These are phyloP conservation scores for Meyerozyma guilliermondii DNA, from an alignment of 1,139 yeast species.

Conservation along the genomic window DNA sequence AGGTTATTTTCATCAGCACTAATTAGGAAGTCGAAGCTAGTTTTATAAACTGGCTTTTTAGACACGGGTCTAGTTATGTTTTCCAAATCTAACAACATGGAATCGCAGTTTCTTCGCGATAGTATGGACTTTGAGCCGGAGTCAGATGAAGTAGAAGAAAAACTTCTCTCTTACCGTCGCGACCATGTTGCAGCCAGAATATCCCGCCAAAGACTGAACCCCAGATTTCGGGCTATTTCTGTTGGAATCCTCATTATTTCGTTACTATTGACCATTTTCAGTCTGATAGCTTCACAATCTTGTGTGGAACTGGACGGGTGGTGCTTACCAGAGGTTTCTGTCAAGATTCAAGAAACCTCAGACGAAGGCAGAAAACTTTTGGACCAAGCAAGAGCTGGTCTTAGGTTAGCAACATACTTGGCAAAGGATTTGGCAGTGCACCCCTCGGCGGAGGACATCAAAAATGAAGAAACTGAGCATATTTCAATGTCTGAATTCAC, in stretches of 20 bases:
- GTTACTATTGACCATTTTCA: conserved; percentile 5
- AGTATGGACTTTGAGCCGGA: background rate
- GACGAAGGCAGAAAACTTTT: conserved; percentile 30
- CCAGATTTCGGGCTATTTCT: background rate
- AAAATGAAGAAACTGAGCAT: conserved; percentile 12
- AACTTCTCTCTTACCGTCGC: conserved; percentile 1
- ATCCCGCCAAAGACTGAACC: conserved; percentile 2
- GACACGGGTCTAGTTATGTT: background rate
- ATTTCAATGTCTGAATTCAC: background rate
- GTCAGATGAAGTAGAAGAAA: background rate
- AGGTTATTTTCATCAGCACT: background rate
- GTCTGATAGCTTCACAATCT: conserved; percentile 8
- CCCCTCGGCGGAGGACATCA: conserved; percentile 16
- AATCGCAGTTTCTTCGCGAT: background rate
- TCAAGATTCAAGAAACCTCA: conserved; percentile 34
- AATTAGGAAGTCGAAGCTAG: background rate
- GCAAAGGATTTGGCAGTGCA: conserved; percentile 48
- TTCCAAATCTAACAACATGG: background rate
- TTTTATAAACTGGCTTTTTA: background rate
- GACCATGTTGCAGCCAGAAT: background rate
- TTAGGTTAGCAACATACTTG: conserved; percentile 48
- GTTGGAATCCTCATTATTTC: conserved; percentile 5
- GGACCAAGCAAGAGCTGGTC: conserved; percentile 41
- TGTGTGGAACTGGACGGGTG: conserved; percentile 20
- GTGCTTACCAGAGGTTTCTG: conserved; percentile 38